Base-by-base conservation (phyloP, 202 grass and related monocot species). In the Panicum virgatum region DNA sequence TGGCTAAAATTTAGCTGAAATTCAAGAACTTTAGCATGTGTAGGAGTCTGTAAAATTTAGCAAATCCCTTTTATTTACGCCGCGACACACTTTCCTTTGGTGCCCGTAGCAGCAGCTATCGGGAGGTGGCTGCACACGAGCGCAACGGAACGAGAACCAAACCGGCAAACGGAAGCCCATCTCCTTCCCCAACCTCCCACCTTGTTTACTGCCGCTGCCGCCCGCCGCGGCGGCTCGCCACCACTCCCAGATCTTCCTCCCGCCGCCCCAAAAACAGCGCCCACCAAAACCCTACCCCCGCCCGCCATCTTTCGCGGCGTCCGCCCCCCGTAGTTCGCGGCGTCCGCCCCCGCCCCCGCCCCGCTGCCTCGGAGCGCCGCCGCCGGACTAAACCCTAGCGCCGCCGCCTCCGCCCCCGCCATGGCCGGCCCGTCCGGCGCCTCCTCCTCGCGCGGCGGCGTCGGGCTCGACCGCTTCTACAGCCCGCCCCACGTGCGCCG, bases 391-490 rank as follows among this genome's bases (percentile, higher is more conserved):
- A 81, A 9, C 53, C 67, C 46, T 64, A 60, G 29, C 78, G 75
- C 60, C 48, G 11, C 47, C 19, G 25, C 2, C 15, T 0, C 48
- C 47, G 48, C 77, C 67, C 58, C 77, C 78, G 80, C 84, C 59
- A 80, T 80, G 78, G 65, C 78, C 36, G 78, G 65, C 37, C 65
- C 78, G 1, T 59, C 85, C 57, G 77, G 80, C 61, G 57, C 87
- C 19, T 44, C 77, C 26, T 73, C 66, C 48, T 54, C 88, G 27
- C 89, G 91, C 27, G 20, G 72, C 9, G 69, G 70, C 12, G 89
- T 68, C 53, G 70, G 66, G 6, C 63, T 81, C 7, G 90, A 94
- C 18, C 86, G 94, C 0, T 97, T 97, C 84, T 97, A 97, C 76
- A 83, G 46, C 47, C 75, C 94, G 66, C 94, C 92, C 6, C 87